Evolutionary conservation across 2,329 filamentous ascomycete genomes (phyloP).

Genomic region (Trichoderma citrinoviride): DNA sequence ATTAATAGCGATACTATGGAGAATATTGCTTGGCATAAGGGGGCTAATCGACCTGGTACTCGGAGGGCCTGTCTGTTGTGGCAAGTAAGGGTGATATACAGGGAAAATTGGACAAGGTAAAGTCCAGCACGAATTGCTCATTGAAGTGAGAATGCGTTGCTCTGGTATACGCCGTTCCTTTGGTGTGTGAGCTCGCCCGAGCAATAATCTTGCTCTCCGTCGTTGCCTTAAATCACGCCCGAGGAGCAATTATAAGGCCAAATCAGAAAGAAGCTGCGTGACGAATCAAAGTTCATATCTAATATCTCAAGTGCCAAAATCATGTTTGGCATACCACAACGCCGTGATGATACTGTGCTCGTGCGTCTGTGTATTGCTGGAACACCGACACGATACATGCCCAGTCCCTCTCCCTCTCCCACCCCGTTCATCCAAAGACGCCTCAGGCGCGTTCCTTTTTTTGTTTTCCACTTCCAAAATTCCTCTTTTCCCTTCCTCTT

Average conservation of each 20-base stretch:
- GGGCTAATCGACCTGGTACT: not conserved
- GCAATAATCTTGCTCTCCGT: not conserved
- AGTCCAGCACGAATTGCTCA: not conserved
- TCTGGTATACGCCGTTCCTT: not conserved
- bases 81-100: not conserved
- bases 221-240: constrained; percentile 19
- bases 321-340: constrained; percentile 37
- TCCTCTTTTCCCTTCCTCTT: constrained; percentile 9
- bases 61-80: not conserved
- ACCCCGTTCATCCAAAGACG: constrained; percentile 28
- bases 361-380: constrained; percentile 17
- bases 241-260: constrained; percentile 3
- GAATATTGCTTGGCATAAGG: constrained; percentile 9
- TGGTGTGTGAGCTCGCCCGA: too few species aligned
- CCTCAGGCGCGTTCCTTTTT: constrained; percentile 19
- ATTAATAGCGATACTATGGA: constrained; percentile 19
- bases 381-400: constrained; percentile 33
- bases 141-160: too few species aligned
- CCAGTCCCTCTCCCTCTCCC: constrained; percentile 29
- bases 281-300: constrained; percentile 37
- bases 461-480: not conserved
- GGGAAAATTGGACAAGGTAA: too few species aligned
- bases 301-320: constrained; percentile 34
- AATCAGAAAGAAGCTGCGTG: constrained; percentile 23
- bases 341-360: constrained; percentile 35